Conservation (phyloP, 2,329 filamentous ascomycete species). For the Pseudogymnoascus sp. region DNA sequence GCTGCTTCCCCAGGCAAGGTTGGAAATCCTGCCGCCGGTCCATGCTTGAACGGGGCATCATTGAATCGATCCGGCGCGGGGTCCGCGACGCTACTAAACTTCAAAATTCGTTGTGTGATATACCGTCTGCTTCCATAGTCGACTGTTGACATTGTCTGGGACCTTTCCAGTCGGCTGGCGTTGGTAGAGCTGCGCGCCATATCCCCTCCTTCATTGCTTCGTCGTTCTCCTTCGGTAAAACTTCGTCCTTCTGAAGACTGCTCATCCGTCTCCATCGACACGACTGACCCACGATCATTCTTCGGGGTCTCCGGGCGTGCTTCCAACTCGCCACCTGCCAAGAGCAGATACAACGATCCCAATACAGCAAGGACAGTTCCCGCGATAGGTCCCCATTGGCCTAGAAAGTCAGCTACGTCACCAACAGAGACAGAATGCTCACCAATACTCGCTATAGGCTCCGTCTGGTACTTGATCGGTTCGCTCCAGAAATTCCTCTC, state of each 20-base stretch:
- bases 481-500: constrained; percentile 56
- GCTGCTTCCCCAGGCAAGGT: constrained; percentile 45
- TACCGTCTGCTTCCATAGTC: constrained; percentile 31
- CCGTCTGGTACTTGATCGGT: constrained; percentile 50
- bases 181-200: too few relatives aligned
- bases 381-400: constrained; percentile 53
- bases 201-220: neutral
- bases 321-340: constrained; percentile 23
- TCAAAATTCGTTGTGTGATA: constrained; percentile 36
- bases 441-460: constrained; percentile 55
- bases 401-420: constrained; percentile 24
- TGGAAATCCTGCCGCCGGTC: constrained; percentile 43
- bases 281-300: neutral
- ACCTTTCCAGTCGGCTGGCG: neutral
- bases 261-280: neutral
- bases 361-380: constrained; percentile 49
- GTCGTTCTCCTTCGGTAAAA: neutral
- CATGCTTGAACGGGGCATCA: constrained; percentile 39
- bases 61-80: constrained; percentile 39
- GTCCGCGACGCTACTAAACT: constrained; percentile 38
- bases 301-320: neutral
- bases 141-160: neutral
- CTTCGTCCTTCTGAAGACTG: neutral
- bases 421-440: constrained; percentile 21
- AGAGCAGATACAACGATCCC: constrained; percentile 49